These are phyloP conservation scores for Pleurotus salmoneostramineus DNA, from an alignment of 768 basidiomycete species.

Conservation along the genomic window DNA sequence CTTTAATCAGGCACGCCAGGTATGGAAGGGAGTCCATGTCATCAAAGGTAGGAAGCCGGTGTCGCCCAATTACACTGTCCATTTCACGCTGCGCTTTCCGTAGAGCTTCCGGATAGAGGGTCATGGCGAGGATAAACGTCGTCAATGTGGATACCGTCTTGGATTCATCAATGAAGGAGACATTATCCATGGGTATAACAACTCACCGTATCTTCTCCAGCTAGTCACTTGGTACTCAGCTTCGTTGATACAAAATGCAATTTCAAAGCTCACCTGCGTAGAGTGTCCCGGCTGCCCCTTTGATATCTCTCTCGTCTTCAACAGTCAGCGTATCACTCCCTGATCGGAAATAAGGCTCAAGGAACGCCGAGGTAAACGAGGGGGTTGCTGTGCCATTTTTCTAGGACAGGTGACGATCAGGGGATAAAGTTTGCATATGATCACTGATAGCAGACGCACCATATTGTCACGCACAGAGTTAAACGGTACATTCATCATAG, in stretches of 20 bases:
- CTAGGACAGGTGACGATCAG: slow-evolving; percentile 20
- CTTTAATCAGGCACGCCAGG: slow-evolving; percentile 43
- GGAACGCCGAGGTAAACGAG: slow-evolving; percentile 41
- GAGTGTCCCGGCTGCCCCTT: slow-evolving; percentile 51
- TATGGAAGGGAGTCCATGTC: slow-evolving; percentile 43
- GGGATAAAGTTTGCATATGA: background rate
- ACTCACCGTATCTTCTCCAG: slow-evolving; percentile 36
- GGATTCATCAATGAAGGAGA: background rate
- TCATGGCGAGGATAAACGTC: slow-evolving; percentile 52
- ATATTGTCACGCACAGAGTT: slow-evolving; percentile 1
- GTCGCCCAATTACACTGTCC: slow-evolving; percentile 38
- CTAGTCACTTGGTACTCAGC: slow-evolving; percentile 15
- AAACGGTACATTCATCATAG: slow-evolving; percentile 48
- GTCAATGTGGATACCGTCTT: slow-evolving; percentile 50
- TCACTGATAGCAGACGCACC: background rate
- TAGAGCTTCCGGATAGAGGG: slow-evolving; percentile 46
- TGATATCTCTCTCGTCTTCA: slow-evolving; percentile 50
- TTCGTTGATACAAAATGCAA: background rate
- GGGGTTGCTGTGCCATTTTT: slow-evolving; percentile 36
- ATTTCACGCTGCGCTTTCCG: slow-evolving; percentile 48
- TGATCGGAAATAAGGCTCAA: slow-evolving; percentile 33
- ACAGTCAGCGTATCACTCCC: slow-evolving; percentile 26
- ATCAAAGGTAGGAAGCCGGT: slow-evolving; percentile 42
- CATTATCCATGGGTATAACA: slow-evolving; percentile 3
- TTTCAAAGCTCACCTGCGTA: slow-evolving; percentile 34